Evolutionary conservation across 805 yeast genomes (phyloP).

Genomic region (Cyberlindnera samutprakarnensis): DNA sequence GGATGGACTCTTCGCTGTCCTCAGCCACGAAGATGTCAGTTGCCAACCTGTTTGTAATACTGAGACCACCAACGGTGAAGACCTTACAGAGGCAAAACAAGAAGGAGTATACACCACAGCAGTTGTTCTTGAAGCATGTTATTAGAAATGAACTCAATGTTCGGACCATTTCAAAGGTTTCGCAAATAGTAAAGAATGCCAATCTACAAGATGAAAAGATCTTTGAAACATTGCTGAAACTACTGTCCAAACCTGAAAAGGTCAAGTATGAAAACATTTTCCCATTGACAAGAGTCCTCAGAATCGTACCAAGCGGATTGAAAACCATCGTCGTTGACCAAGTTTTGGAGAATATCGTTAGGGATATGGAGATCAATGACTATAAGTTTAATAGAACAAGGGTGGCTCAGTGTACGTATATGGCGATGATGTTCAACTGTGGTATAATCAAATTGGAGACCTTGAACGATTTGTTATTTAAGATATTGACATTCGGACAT

Average conservation of each 20-base stretch:
- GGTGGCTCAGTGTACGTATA: conserved; percentile 50
- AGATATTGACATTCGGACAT: conserved; percentile 60
- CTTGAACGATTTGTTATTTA: conserved; percentile 44
- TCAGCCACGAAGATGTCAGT: conserved; percentile 52
- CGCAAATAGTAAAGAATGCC: conserved; percentile 33
- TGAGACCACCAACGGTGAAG: conserved; percentile 48
- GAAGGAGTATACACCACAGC: conserved; percentile 32
- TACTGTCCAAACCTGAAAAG: conserved; percentile 55
- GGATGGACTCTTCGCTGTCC: conserved; percentile 40
- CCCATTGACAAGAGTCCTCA: conserved; percentile 41
- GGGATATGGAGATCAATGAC: conserved; percentile 61
- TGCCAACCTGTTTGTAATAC: conserved; percentile 42
- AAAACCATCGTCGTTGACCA: conserved; percentile 48
- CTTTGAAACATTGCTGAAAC: conserved; percentile 24
- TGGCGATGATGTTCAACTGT: conserved; percentile 49
- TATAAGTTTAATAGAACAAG: conserved; percentile 53
- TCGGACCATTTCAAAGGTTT: conserved; percentile 27
- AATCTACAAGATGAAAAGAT: conserved; percentile 38
- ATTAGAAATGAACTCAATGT: conserved; percentile 43
- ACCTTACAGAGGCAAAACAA: conserved; percentile 18
- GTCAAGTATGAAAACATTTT: conserved; percentile 51
- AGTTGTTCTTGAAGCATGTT: conserved; percentile 41
- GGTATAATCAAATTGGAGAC: conserved; percentile 39
- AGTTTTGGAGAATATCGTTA: conserved; percentile 50
- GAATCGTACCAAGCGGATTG: conserved; percentile 32